A percentile compares a stretch with the other conserved stretches of the same genome.
phyloP scores from a whole-genome alignment of 1,284 basidiomycete genomes.

The Ceratobasidium sp. region DNA sequence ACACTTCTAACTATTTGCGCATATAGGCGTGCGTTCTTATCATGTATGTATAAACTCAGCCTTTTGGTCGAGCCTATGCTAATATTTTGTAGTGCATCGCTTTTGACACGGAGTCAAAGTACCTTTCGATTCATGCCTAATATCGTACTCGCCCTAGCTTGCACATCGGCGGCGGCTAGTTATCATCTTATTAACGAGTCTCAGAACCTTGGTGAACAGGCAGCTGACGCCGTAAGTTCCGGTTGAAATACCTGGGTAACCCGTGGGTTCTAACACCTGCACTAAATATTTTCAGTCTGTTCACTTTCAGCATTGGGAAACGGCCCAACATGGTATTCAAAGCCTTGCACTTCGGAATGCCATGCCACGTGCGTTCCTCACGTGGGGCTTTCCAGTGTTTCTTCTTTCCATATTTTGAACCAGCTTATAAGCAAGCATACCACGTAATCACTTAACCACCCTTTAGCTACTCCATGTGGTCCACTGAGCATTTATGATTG shows the following conservation, averaged over 20 bases:
- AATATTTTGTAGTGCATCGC: constrained; percentile 8
- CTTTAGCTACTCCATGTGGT: too few relatives aligned
- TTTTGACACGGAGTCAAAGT: not conserved
- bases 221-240: constrained; percentile 18
- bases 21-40: constrained; percentile 19
- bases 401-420: not conserved
- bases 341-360: constrained; percentile 21
- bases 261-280: not conserved
- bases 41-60: constrained; percentile 2
- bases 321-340: not conserved
- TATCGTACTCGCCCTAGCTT: not conserved
- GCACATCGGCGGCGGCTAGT: constrained; percentile 2
- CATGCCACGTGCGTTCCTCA: constrained; percentile 8
- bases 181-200: constrained; percentile 12
- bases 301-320: constrained; percentile 30
- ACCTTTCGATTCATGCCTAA: not conserved
- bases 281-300: not conserved
- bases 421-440: not conserved
- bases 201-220: constrained; percentile 17
- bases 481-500: too few relatives aligned
- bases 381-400: constrained; percentile 15
- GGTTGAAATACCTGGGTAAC: not conserved
- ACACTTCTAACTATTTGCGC: not conserved
- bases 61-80: not conserved
- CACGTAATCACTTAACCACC: too few relatives aligned